phyloP scores from a whole-genome alignment of 2,329 filamentous ascomycete species.

The Fonsecaea multimorphosa region DNA sequence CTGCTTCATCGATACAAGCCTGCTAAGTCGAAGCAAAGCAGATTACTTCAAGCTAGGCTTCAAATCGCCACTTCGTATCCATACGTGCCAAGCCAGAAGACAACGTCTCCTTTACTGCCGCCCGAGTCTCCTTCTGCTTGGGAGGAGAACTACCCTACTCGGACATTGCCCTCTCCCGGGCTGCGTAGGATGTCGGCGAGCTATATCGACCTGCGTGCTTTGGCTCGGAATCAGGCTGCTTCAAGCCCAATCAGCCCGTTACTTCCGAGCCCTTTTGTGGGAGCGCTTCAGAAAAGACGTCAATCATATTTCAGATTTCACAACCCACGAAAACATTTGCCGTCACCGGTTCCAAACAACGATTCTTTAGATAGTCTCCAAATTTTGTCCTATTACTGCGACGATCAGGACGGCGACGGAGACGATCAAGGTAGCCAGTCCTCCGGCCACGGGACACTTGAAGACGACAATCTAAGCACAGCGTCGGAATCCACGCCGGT shows the following conservation, averaged over 20 bases:
- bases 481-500: slow-evolving; percentile 25
- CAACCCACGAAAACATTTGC: slow-evolving; percentile 6
- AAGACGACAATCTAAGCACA: slow-evolving; percentile 26
- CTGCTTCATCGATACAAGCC: slow-evolving; percentile 27
- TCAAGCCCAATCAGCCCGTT: slow-evolving; percentile 20
- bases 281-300: neutral
- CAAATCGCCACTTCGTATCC: slow-evolving; percentile 13
- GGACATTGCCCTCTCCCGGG: slow-evolving; percentile 3
- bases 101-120: slow-evolving; percentile 20
- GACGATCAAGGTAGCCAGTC: neutral
- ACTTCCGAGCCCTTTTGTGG: slow-evolving; percentile 31
- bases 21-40: slow-evolving; percentile 15
- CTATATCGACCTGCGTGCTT: slow-evolving; percentile 29
- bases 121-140: slow-evolving; percentile 17
- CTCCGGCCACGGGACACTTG: slow-evolving; percentile 1
- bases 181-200: slow-evolving; percentile 31
- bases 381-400: slow-evolving; percentile 36
- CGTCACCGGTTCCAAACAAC: slow-evolving; percentile 16
- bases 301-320: slow-evolving; percentile 21
- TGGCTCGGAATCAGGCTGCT: slow-evolving; percentile 18
- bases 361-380: slow-evolving; percentile 31
- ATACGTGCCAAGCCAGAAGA: slow-evolving; percentile 12
- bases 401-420: slow-evolving; percentile 10
- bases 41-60: slow-evolving; percentile 6
- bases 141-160: slow-evolving; percentile 5